Base-by-base conservation (phyloP, 371 early-diverging fungal genomes). In the Actinomortierella ambigua region DNA sequence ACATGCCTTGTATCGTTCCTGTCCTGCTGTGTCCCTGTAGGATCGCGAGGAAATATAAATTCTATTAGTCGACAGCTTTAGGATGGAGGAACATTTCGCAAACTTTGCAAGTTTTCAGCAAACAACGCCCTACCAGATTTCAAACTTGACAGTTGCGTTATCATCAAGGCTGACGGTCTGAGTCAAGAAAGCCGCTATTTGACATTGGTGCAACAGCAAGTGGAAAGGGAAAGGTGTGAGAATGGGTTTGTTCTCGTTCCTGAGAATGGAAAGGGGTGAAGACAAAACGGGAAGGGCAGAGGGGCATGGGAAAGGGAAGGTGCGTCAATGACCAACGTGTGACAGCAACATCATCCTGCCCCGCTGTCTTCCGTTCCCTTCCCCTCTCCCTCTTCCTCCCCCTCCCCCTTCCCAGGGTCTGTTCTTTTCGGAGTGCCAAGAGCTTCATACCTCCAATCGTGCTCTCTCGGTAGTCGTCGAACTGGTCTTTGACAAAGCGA, bases 391-490 rank as follows among this genome's bases (percentile, higher is more conserved):
- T 34, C 51, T 50, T 9, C n/a, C 15, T 26, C 51, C 26, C 53
- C 20, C 41, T 53, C 53, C 28, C n/a, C 26, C 27, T 52, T 22
- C 18, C 20, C 23, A 15, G 15, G 39, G 23, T 26, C 34, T n/a
- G n/a, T 42, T 26, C 11, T 22, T 27, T 53, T 26, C 46, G 47
- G 4, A 34, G 34, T 34, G 34, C 34, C 34, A 34, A 34, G 34
- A 34, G 11, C 34, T 34, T 50, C 59, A 69, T 85, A 91, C 93
- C 94, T 80, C 98, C 98, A 77, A 98, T 98, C 44, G 99, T 98
- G 63, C 97, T 97, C 77, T 98, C 98, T 83, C 95, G 91, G 79
- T 97, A 95, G 75, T 97, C 98, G 69, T 96, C 94, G 82, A 96
- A 98, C 77, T 95, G 95, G 79, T 95, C 94, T 78, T 95, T 96